Conservation (phyloP, 148 eudicot genomes). For the Fallopia convolvulus region DNA sequence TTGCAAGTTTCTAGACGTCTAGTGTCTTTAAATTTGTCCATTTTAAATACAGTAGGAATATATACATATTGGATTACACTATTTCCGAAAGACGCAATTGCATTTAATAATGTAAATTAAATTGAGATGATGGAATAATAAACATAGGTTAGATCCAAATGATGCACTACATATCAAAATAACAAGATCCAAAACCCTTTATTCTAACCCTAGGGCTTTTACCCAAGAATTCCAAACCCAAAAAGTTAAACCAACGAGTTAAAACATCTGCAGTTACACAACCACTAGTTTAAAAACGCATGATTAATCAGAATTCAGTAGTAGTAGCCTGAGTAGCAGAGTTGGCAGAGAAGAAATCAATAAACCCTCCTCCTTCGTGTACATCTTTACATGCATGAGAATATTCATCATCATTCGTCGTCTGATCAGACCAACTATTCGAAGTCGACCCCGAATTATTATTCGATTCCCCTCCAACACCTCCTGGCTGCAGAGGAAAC, state of each 20-base stretch:
- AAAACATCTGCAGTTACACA: neutral
- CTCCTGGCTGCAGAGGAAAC: neutral
- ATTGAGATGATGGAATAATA: no score
- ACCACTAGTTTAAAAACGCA: neutral
- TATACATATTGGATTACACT: no score
- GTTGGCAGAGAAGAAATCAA: constrained; percentile 6
- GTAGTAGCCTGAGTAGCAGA: neutral
- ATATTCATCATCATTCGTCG: neutral
- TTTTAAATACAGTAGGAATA: no score
- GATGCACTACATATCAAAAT: no score
- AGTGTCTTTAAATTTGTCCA: no score
- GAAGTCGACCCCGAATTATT: neutral
- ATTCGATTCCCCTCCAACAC: neutral
- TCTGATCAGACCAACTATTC: neutral
- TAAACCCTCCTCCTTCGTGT: neutral
- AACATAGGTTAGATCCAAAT: no score
- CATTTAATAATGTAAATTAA: no score
- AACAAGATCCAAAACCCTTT: no score
- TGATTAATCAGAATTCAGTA: neutral
- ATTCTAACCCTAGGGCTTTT: no score
- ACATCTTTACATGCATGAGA: neutral
- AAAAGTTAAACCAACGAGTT: neutral
- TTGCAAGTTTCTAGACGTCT: no score
- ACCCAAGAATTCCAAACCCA: no score
- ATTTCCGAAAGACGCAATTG: no score